Evolutionary conservation across 1,284 basidiomycete genomes (phyloP).

Genomic region (Meira nashicola): DNA sequence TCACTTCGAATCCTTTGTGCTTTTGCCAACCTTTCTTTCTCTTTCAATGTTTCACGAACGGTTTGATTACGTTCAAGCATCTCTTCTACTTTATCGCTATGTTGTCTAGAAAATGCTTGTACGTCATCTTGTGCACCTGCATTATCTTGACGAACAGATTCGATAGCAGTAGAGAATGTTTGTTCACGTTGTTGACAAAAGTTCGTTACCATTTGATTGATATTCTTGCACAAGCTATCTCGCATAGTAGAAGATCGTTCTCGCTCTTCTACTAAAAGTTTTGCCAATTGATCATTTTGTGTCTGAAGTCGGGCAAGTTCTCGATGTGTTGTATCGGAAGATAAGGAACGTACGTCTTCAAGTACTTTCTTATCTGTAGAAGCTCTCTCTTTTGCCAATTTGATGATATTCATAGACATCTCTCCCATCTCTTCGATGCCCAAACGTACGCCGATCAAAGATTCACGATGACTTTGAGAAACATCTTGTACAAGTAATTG

Average conservation of each 20-base stretch:
- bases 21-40: not conserved
- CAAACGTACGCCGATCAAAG: not conserved
- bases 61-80: not conserved
- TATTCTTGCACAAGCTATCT: not conserved
- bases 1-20: not conserved
- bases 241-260: not conserved
- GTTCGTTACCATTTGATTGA: not conserved
- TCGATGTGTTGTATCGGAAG: not conserved
- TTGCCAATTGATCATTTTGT: not conserved
- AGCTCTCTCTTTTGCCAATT: not conserved
- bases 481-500: not conserved
- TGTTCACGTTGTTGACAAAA: not conserved
- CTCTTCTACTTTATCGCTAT: not conserved
- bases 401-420: not conserved
- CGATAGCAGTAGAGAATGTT: not conserved
- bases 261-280: not conserved
- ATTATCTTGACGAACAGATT: not conserved
- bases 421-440: constrained; percentile 2
- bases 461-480: not conserved
- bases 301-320: not conserved
- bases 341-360: not conserved
- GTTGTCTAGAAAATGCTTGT: not conserved
- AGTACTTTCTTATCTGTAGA: not conserved
- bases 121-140: not conserved
- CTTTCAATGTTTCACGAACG: not conserved